Conservation (phyloP, 2,329 filamentous ascomycete genomes). For the Phoma sp. region DNA sequence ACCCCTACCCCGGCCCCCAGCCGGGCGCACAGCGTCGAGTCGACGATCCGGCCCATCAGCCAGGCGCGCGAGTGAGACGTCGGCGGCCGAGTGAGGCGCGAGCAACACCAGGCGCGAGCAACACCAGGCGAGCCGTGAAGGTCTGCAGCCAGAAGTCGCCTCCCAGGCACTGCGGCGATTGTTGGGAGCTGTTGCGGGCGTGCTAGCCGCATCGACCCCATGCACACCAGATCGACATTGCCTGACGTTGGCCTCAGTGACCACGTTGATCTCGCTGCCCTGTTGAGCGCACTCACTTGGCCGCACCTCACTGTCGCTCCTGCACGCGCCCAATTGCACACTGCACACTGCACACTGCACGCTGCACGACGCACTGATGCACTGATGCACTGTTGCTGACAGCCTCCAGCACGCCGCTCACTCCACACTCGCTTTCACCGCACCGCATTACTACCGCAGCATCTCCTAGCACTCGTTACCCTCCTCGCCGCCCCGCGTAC, state of each 20-base stretch:
- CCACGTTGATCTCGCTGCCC: not conserved
- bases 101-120: not conserved
- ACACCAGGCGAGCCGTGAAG: not conserved
- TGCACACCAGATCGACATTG: constrained; percentile 7
- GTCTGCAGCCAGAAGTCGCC: not conserved
- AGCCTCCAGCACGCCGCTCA: too few relatives aligned
- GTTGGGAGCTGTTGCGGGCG: constrained; percentile 9
- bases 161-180: not conserved
- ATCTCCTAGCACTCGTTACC: constrained; percentile 8
- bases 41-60: constrained; percentile 5
- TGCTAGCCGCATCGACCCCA: constrained; percentile 8
- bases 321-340: not conserved
- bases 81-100: too few relatives aligned
- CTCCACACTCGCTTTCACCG: constrained; percentile 15
- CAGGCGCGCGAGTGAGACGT: constrained; percentile 4
- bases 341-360: not conserved
- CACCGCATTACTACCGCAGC: constrained; percentile 4
- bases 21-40: constrained; percentile 1
- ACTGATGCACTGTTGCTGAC: constrained; percentile 7
- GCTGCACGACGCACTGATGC: not conserved
- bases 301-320: not conserved
- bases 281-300: too few relatives aligned
- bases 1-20: constrained; percentile 1
- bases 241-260: not conserved
- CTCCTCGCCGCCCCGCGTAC: constrained; percentile 20